Evolutionary conservation across 805 yeast genomes (phyloP).

Genomic region (Yarrowia deformans): DNA sequence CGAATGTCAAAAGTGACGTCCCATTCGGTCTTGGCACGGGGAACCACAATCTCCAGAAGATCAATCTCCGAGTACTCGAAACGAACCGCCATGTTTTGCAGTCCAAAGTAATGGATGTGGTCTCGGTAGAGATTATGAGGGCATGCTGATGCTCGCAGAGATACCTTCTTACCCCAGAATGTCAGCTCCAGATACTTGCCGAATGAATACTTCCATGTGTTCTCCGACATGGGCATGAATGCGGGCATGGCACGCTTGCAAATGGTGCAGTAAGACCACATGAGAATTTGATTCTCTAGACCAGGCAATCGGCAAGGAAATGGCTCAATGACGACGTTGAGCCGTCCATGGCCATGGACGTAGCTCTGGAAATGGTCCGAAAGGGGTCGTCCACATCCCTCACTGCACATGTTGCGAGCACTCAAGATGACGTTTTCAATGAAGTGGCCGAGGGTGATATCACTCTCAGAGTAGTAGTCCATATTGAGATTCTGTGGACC

Average conservation of each 20-base stretch:
- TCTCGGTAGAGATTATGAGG: constrained; percentile 80
- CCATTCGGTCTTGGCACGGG: constrained; percentile 74
- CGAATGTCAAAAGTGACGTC: constrained; percentile 72
- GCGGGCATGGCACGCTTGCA: constrained; percentile 81
- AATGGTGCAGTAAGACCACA: constrained; percentile 90
- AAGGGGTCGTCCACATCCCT: constrained; percentile 76
- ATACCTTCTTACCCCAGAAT: constrained; percentile 71
- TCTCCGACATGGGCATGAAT: constrained; percentile 74
- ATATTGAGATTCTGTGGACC: constrained; percentile 88
- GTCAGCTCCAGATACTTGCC: constrained; percentile 90
- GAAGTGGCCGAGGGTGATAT: constrained; percentile 86
- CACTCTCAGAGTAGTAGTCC: constrained; percentile 90
- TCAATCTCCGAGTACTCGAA: constrained; percentile 80
- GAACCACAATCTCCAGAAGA: constrained; percentile 78
- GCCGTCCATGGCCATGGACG: constrained; percentile 85
- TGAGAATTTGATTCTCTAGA: constrained; percentile 70
- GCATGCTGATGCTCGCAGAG: constrained; percentile 71
- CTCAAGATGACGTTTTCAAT: constrained; percentile 79
- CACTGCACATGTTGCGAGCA: constrained; percentile 69
- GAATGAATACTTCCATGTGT: constrained; percentile 87
- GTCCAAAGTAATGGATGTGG: constrained; percentile 84
- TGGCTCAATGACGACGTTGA: constrained; percentile 76
- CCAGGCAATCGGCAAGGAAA: constrained; percentile 65
- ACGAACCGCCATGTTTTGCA: constrained; percentile 76
- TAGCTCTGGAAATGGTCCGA: constrained; percentile 83